Evolutionary conservation across 2,329 filamentous ascomycete genomes (phyloP).

Genomic region (Ilyonectria sp.): DNA sequence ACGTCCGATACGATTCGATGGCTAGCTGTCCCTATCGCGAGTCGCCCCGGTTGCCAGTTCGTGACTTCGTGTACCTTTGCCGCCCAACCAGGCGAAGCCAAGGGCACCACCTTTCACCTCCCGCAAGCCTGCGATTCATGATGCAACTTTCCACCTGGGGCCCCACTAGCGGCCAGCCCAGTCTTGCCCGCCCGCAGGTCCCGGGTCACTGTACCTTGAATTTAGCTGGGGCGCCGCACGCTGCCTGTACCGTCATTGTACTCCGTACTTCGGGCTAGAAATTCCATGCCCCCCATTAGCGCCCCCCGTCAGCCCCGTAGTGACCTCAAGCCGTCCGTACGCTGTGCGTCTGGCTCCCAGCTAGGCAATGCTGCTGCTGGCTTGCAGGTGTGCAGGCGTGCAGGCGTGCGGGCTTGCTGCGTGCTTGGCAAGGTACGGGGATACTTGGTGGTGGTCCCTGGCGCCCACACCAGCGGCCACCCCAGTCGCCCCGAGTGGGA

Average conservation of each 20-base stretch:
- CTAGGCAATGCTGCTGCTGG: conserved; percentile 28
- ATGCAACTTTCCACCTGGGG: conserved; percentile 46
- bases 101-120: conserved; percentile 10
- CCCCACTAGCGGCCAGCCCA: conserved; percentile 43
- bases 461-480: conserved; percentile 35
- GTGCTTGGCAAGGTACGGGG: conserved; percentile 11
- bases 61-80: neutral
- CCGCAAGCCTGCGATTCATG: conserved; percentile 24
- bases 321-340: conserved; percentile 38
- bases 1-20: conserved; percentile 27
- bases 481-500: conserved; percentile 42
- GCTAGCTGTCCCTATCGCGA: neutral
- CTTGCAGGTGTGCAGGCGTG: conserved; percentile 13
- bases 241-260: conserved; percentile 28
- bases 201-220: conserved; percentile 19
- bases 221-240: conserved; percentile 25
- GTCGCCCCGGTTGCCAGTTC: conserved; percentile 2
- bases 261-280: conserved; percentile 30
- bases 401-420: conserved; percentile 8
- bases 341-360: conserved; percentile 41
- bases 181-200: conserved; percentile 37
- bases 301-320: conserved; percentile 45
- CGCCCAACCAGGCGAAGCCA: neutral
- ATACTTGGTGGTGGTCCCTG: conserved; percentile 26
- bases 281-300: conserved; percentile 32